Evolutionary conservation across 352 stramenopile species (phyloP).

Genomic region (Hyaloperonospora brassicae): DNA sequence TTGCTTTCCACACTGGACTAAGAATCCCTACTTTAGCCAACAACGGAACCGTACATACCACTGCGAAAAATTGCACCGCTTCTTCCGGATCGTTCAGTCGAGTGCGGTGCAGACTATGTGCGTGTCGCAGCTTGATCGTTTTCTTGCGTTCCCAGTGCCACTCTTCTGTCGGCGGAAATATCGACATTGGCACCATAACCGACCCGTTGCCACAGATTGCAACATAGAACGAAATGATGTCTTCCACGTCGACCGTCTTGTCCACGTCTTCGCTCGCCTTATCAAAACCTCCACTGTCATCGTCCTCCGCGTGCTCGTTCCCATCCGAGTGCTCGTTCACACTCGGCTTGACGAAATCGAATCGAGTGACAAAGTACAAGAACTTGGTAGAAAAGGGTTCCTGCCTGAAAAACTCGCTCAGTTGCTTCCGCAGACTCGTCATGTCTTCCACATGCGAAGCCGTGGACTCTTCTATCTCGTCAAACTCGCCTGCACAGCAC

Average conservation of each 20-base stretch:
- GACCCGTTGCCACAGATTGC: slow-evolving; percentile 79
- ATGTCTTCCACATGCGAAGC: slow-evolving; percentile 65
- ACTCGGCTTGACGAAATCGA: slow-evolving; percentile 70
- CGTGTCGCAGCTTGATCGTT: slow-evolving; percentile 69
- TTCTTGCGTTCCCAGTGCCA: slow-evolving; percentile 86
- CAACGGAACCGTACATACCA: slow-evolving; percentile 27
- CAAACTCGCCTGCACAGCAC: slow-evolving; percentile 36
- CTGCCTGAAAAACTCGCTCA: slow-evolving; percentile 74
- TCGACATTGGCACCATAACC: slow-evolving; percentile 81
- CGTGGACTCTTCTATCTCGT: slow-evolving; percentile 57
- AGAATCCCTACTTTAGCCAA: no score
- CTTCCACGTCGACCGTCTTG: slow-evolving; percentile 32
- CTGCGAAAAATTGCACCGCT: slow-evolving; percentile 77
- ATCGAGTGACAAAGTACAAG: slow-evolving; percentile 78
- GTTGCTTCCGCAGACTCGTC: slow-evolving; percentile 45
- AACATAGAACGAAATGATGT: slow-evolving; percentile 77
- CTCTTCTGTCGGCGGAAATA: slow-evolving; percentile 69
- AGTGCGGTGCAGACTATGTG: slow-evolving; percentile 66
- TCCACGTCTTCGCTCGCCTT: slow-evolving; percentile 4
- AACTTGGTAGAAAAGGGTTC: slow-evolving; percentile 80
- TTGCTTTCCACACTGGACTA: neutral
- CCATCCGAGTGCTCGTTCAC: slow-evolving; percentile 32
- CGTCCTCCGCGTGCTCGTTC: slow-evolving; percentile 18
- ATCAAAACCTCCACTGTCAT: slow-evolving; percentile 1
- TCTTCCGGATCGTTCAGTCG: slow-evolving; percentile 66